These are phyloP conservation scores for Lotus japonicus DNA, from an alignment of 306 rosid genomes.

Conservation along the genomic window DNA sequence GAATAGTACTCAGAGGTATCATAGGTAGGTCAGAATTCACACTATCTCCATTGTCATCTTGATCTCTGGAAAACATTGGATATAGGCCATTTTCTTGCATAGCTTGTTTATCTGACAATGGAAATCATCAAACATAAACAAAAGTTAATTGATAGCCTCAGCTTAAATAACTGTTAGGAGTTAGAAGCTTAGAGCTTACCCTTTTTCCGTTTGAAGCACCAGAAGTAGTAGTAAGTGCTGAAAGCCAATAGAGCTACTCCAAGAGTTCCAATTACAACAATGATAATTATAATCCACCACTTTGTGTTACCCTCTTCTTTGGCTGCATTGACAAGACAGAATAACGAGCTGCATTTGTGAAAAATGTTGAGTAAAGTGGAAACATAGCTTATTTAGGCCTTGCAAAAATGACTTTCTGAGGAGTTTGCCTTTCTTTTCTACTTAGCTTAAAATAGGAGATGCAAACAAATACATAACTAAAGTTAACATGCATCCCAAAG, in stretches of 20 bases:
- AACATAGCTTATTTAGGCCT: neutral
- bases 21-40: constrained; percentile 28
- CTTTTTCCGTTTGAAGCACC: constrained; percentile 21
- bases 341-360: neutral
- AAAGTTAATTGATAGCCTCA: neutral
- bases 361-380: neutral
- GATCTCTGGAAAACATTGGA: constrained; percentile 21
- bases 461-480: neutral
- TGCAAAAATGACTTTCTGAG: neutral
- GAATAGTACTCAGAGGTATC: constrained; percentile 28
- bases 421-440: neutral
- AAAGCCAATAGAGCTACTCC: constrained; percentile 2
- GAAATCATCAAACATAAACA: constrained; percentile 6
- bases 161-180: neutral
- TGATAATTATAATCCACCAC: neutral
- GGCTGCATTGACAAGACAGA: constrained; percentile 20
- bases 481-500: neutral
- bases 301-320: neutral
- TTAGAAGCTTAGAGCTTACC: constrained; percentile 7
- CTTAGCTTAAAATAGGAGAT: neutral
- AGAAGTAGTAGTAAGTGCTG: constrained; percentile 24
- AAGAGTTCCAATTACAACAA: neutral
- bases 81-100: constrained; percentile 8
- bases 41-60: constrained; percentile 1
- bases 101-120: constrained; percentile 1